phyloP scores from a whole-genome alignment of 176 grass and related monocot species.

The Ensete glaucum region DNA sequence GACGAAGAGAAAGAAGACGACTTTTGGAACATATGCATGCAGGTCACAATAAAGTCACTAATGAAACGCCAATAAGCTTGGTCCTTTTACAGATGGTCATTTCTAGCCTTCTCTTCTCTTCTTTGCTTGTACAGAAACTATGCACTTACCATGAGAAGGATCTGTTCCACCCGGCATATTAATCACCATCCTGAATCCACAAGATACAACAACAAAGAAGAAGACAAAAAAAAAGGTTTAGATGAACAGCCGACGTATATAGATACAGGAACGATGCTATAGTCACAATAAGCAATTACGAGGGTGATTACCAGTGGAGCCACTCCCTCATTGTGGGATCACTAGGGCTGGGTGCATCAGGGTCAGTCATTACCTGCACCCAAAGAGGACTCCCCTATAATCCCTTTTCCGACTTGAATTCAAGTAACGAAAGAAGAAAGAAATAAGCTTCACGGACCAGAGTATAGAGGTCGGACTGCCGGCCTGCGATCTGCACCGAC shows the following conservation, averaged over 20 bases:
- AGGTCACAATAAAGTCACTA: background rate
- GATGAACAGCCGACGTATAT: background rate
- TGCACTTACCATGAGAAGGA: slow-evolving; percentile 52
- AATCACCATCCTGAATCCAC: slow-evolving; percentile 51
- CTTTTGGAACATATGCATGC: background rate
- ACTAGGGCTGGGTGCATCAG: slow-evolving; percentile 80
- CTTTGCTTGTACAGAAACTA: too few relatives aligned
- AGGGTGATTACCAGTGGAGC: slow-evolving; percentile 41
- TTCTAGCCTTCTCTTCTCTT: too few relatives aligned
- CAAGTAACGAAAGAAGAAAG: background rate
- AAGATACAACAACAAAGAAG: background rate
- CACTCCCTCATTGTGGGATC: slow-evolving; percentile 68
- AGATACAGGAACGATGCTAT: too few relatives aligned
- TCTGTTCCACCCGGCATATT: slow-evolving; percentile 79
- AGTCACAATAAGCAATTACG: background rate
- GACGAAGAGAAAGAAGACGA: too few relatives aligned
- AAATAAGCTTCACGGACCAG: slow-evolving; percentile 22
- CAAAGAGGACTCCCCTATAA: background rate
- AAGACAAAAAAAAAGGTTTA: background rate
- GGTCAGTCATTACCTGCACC: slow-evolving; percentile 73
- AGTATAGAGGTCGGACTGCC: slow-evolving; percentile 49
- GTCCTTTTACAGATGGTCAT: too few relatives aligned
- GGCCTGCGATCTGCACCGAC: slow-evolving; percentile 45
- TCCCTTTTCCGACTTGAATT: background rate
- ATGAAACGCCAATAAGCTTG: too few relatives aligned